phyloP scores from a whole-genome alignment of 2,329 filamentous ascomycete species.

The Penicillium sp. region DNA sequence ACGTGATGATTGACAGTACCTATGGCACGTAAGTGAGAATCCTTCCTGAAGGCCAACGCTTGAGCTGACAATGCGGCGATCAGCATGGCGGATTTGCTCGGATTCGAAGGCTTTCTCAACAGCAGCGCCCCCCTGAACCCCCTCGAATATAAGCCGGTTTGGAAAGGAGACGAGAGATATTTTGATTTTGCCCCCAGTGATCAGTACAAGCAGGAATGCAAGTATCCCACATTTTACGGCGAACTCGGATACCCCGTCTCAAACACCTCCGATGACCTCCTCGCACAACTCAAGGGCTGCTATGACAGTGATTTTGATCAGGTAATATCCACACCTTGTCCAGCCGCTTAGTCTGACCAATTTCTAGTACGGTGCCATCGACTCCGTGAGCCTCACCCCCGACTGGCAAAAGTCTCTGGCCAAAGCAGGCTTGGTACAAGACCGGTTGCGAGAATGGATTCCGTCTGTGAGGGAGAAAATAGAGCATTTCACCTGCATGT shows the following conservation, averaged over 20 bases:
- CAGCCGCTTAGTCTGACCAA: not conserved
- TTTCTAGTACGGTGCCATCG: constrained; percentile 58
- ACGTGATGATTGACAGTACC: constrained; percentile 63
- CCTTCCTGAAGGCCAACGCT: not conserved
- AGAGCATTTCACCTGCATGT: constrained; percentile 61
- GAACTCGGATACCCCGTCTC: constrained; percentile 51
- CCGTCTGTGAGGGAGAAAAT: constrained; percentile 57
- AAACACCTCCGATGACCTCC: constrained; percentile 35
- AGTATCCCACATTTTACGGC: constrained; percentile 60
- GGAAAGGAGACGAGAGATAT: constrained; percentile 54
- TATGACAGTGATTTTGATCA: constrained; percentile 61
- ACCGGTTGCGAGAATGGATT: constrained; percentile 62
- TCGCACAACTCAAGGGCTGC: constrained; percentile 50
- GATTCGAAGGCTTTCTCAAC: constrained; percentile 60
- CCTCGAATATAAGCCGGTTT: constrained; percentile 57
- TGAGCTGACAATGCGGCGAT: not conserved
- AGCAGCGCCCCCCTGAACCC: constrained; percentile 53
- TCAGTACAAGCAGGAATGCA: constrained; percentile 51
- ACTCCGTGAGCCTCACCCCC: constrained; percentile 59
- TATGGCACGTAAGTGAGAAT: constrained; percentile 33
- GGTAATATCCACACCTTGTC: not conserved
- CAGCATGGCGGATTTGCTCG: constrained; percentile 60
- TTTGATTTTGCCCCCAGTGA: constrained; percentile 57
- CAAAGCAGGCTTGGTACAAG: constrained; percentile 64
- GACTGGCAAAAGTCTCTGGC: constrained; percentile 62